Evolutionary conservation across 2,329 filamentous ascomycete genomes (phyloP), one percentile per base, ranked within the genome.

Genomic region (Trichoderma simmonsii): DNA sequence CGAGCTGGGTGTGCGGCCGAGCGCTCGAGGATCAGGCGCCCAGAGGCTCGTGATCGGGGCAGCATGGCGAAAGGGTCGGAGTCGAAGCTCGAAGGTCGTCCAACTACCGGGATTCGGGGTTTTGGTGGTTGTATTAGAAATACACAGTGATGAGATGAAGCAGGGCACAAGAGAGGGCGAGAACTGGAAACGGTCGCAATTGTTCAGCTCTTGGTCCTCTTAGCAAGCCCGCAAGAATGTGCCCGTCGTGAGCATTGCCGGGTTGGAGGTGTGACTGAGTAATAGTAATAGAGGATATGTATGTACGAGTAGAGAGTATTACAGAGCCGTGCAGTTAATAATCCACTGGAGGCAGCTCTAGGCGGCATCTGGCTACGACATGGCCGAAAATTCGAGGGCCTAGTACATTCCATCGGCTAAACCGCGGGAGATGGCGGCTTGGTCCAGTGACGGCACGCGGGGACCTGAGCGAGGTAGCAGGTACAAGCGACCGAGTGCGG

Each of bases 1-100:
- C 79, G 75, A 59, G 75, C 76, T 32, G 77, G 75, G 39, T 77
- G 77, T 26, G 75, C 75, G 21, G 76, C 75, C 56, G 82, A 78
- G 70, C 77, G 82, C 75, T 81, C 80, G 69, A 84, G 78, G 28
- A 82, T 74, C 70, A 83, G 76, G 70, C 80, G 81, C 73, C 82
- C 81, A 24, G 82, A 80, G 70, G 82, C 78, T 77, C 81, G 81
- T 70, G 82, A 81, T 72, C 82, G 80, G 60, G 82, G 81, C 71
- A 84, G 83, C 82, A 84, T 84, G 77, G 73, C 76, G 71, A 69
- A n/a, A 8, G 26, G 15, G 39, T 43, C 39, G 39, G 43, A 48
- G 43, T 48, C 18, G 36, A 21, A 48, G 43, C 43, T 48, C 43
- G 43, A 48, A 6, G 28, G 8, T 48, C 43, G 43, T 48, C 43